Conservation (phyloP, 805 yeast genomes). For the Candida dajiaensis region DNA sequence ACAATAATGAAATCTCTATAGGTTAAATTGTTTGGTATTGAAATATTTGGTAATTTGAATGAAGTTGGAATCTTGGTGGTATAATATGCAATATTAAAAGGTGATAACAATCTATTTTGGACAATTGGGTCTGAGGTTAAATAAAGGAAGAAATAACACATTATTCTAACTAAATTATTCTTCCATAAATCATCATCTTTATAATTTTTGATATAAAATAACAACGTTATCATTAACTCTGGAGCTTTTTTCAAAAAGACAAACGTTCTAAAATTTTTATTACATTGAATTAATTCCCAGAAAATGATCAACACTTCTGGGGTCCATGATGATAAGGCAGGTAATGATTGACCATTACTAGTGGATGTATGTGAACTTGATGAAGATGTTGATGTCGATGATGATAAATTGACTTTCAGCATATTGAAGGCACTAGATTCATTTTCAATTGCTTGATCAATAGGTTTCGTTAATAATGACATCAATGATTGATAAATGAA, state of each 20-base stretch:
- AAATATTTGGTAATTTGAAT: conserved; percentile 36
- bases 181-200: conserved; percentile 32
- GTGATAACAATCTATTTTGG: conserved; percentile 35
- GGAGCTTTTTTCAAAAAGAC: conserved; percentile 42
- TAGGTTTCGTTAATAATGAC: conserved; percentile 40
- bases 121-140: conserved; percentile 37
- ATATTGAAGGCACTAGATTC: conserved; percentile 32
- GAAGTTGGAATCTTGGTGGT: conserved; percentile 45
- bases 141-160: conserved; percentile 47
- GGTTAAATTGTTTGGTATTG: conserved; percentile 36
- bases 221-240: conserved; percentile 46
- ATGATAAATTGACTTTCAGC: conserved; percentile 15
- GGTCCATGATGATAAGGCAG: conserved; percentile 43
- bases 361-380: conserved; percentile 1
- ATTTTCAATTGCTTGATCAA: conserved; percentile 31
- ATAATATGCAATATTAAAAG: conserved; percentile 38
- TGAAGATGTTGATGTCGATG: conserved; percentile 6
- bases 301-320: conserved; percentile 55
- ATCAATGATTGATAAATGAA: conserved; percentile 44
- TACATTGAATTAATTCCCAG: conserved; percentile 78
- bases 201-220: conserved; percentile 52
- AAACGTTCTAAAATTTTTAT: conserved; percentile 44
- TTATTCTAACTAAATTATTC: conserved; percentile 39
- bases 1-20: conserved; percentile 58
- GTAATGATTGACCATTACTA: conserved; percentile 24